Base-by-base conservation (phyloP, 805 yeast species). In the Saccharomycopsis microspora region DNA sequence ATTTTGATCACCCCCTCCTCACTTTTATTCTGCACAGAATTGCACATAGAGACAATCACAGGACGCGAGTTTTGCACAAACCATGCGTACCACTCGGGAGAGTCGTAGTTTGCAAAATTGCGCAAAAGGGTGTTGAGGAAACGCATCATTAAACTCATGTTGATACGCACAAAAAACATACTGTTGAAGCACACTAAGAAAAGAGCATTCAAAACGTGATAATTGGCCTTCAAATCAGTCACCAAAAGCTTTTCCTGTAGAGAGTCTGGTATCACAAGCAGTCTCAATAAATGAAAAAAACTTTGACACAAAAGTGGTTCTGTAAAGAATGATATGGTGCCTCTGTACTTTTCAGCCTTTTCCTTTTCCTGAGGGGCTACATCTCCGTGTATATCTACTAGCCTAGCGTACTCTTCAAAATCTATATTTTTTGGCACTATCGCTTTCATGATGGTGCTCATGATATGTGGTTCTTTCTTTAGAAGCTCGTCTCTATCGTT, bases 291-390 rank as follows among this genome's bases (percentile, higher is more conserved):
- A 11, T 51, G 54, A 41, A 51, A 51, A 28, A 51, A 43, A n/a
- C 49, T 48, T 30, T 51, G 54, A 44, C 43, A 39, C 28, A 51
- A 34, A 8, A 51, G 33, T 9, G 54, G 54, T 33, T 51, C 54
- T 6, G 49, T 51, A 42, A 48, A 48, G 11, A 51, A 48, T 32
- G 39, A 48, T 5, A 51, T 32, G 28, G 41, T 34, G 10, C 38
- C 29, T 7, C 34, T 36, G 10, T 32, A 29, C 6, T 6, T n/a
- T 19, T 45, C 36, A 27, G 30, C 11, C 9, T 40, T 11, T n/a
- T 11, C 35, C 32, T 4, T 19, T 19, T 7, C 32, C 39, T 10
- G 37, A 5, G 4, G 8, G n/a, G n/a, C 10, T 9, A 34, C 36
- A 34, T 34, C 36, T 34, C 36, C 36, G 19, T 19, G 19, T 19